Base-by-base conservation (phyloP, 2,329 filamentous ascomycete species). In the Stemphylium vesicarium region DNA sequence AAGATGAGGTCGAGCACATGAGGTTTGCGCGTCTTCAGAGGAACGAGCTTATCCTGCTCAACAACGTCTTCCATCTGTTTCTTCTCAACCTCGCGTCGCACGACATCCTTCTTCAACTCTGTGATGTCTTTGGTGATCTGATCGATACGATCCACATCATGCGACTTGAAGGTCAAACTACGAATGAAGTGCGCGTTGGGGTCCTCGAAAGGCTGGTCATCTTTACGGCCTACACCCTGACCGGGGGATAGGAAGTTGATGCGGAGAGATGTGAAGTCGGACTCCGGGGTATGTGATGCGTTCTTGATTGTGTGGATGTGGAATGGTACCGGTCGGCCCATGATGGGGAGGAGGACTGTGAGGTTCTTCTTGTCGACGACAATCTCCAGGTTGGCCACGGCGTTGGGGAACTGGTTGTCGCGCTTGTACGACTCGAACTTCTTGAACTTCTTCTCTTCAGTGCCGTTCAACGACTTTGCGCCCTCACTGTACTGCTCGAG, bases 11-110 rank as follows among this genome's bases (percentile, higher is more conserved):
- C 91, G 68, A 99, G 84, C 57, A 94, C 89, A 64, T 90, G 86
- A 31, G 95, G 95, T 53, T 95, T 91, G 62, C 95, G 92, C 77
- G 95, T 96, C 81, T 95, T 85, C 65, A 98, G 93, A 73, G 97
- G 93, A 64, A 96, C 82, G 47, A 99, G 86, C 80, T 99, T 99
- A 75, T 99, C 95, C 76, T 99, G 95, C 77, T 98, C 95, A 5
- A 99, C 93, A 18, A 99, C 95, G 76, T 99, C 95, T 74, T 99
- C 95, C 90, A 99, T 90, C 67, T 99, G 94, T 80, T 99, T 99
- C 86, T 98, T 97, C 78, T 97, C 94, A 70, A 97, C 93, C 76
- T 99, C 95, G 67, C 92, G 90, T 77, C 96, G 93, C 37, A 91
- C 86, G 4, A 91, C 88, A 65, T 94, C 91, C 73, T 95, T 96